Conservation (phyloP, 805 yeast genomes). For the Metschnikowia cerradonensis region DNA sequence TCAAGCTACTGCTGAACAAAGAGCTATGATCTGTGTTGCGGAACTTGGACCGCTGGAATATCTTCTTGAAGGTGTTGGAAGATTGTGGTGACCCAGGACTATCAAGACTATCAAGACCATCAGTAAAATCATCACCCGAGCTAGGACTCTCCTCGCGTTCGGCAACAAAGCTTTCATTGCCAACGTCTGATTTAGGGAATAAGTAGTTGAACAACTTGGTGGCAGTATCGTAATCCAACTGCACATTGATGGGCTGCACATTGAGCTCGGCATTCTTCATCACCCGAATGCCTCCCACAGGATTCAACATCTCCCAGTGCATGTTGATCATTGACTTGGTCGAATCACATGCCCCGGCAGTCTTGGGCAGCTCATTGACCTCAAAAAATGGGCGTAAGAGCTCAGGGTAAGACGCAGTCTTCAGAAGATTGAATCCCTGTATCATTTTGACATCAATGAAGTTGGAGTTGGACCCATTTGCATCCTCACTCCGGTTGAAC, state of each 20-base stretch:
- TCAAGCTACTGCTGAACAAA: not conserved
- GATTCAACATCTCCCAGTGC: slow-evolving; percentile 75
- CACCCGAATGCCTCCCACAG: slow-evolving; percentile 89
- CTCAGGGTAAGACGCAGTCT: slow-evolving; percentile 61
- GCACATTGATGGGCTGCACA: slow-evolving; percentile 64
- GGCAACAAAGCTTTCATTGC: not conserved
- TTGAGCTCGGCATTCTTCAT: slow-evolving; percentile 58
- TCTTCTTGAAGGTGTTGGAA: not conserved
- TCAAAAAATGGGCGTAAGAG: slow-evolving; percentile 51
- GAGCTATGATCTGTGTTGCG: not conserved
- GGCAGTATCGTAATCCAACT: slow-evolving; percentile 69
- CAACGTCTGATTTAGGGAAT: slow-evolving; percentile 51
- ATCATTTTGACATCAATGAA: slow-evolving; percentile 54
- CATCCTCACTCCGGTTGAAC: slow-evolving; percentile 57
- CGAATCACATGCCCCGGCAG: slow-evolving; percentile 2
- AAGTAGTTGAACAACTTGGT: slow-evolving; percentile 59
- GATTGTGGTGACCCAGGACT: slow-evolving; percentile 1
- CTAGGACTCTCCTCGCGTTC: not conserved
- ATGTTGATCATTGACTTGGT: slow-evolving; percentile 25
- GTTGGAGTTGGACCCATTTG: slow-evolving; percentile 67
- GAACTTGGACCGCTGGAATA: not conserved
- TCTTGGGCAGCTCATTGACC: slow-evolving; percentile 15
- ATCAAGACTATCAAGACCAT: slow-evolving; percentile 1
- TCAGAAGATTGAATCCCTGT: slow-evolving; percentile 64
- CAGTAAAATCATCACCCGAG: slow-evolving; percentile 25